These are phyloP conservation scores for Asparagopsis taxiformis DNA, from an alignment of 31 red algal species.

Conservation along the genomic window DNA sequence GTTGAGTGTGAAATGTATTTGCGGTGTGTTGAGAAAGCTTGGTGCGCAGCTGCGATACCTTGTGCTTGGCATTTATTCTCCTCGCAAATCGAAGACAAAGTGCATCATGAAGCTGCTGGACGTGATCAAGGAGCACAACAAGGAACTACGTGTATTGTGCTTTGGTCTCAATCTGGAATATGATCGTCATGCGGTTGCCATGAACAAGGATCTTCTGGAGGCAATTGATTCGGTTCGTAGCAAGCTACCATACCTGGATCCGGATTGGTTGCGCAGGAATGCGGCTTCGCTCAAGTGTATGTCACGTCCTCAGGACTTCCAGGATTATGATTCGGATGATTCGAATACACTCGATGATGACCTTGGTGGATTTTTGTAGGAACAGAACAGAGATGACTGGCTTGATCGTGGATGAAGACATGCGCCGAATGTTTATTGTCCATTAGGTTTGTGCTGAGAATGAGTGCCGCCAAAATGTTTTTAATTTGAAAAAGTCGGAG, in stretches of 20 bases:
- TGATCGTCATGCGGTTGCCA: background rate
- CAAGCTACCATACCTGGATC: background rate
- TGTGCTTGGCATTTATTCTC: background rate
- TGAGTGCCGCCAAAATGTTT: too few species aligned
- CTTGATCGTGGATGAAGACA: too few species aligned
- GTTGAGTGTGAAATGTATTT: background rate
- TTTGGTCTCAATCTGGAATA: conserved; percentile 2
- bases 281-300: background rate
- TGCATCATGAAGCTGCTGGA: conserved; percentile 1
- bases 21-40: background rate
- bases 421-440: too few species aligned
- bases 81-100: background rate
- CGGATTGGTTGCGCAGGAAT: background rate
- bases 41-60: background rate
- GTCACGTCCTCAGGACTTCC: background rate
- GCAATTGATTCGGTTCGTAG: background rate
- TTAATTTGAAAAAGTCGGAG: too few species aligned
- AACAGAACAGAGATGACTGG: too few species aligned
- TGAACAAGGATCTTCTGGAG: conserved; percentile 3
- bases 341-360: background rate
- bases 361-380: background rate
- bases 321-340: background rate
- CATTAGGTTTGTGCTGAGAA: too few species aligned
- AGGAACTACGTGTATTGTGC: conserved; percentile 6
- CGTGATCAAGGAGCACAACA: background rate